Evolutionary conservation across 208 protist genomes (phyloP).

Genomic region (Leishmania amazonensis): DNA sequence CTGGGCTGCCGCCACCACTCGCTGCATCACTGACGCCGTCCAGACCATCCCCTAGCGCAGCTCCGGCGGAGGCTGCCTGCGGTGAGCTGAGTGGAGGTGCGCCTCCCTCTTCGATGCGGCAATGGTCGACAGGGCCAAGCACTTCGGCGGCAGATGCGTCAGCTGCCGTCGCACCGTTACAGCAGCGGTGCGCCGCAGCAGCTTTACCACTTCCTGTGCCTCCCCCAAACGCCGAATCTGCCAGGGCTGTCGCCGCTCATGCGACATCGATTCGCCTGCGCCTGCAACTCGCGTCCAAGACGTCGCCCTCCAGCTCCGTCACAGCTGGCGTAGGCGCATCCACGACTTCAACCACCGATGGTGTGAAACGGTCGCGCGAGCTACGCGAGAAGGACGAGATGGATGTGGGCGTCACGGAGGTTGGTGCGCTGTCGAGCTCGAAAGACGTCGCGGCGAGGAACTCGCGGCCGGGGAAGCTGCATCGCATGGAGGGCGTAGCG

Average conservation of each 20-base stretch:
- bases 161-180: background rate
- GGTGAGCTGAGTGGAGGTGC: background rate
- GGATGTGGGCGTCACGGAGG: background rate
- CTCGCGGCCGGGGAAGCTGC: background rate
- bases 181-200: background rate
- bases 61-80: background rate
- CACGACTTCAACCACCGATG: background rate
- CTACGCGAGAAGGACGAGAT: background rate
- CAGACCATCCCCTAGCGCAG: background rate
- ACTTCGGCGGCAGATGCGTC: background rate
- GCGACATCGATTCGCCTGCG: slow-evolving; percentile 7
- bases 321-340: background rate
- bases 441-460: too few relatives aligned
- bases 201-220: background rate
- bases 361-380: slow-evolving; percentile 7
- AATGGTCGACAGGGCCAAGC: background rate
- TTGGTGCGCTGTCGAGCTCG: background rate
- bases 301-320: background rate
- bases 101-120: background rate
- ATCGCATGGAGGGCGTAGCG: background rate
- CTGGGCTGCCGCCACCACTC: slow-evolving; percentile 24
- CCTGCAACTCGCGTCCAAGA: slow-evolving; percentile 2
- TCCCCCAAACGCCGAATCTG: background rate
- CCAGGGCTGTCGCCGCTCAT: background rate
- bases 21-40: slow-evolving; percentile 10